Percentiles rank a stretch among this genome's conserved stretches.
phyloP scores from a whole-genome alignment of 2,329 filamentous ascomycete species.

The Magnaporthales sp. region DNA sequence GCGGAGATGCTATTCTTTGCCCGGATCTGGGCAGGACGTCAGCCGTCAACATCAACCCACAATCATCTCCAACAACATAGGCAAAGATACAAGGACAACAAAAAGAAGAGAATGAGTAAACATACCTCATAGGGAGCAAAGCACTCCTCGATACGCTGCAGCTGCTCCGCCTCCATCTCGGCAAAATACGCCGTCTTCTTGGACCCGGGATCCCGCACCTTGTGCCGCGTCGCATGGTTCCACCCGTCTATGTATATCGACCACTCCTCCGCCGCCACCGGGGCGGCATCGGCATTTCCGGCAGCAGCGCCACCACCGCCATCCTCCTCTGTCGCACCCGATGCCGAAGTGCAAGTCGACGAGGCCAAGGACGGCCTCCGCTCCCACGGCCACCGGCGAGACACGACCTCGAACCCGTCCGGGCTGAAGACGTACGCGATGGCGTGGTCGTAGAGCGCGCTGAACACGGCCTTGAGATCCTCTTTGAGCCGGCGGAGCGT shows the following conservation, averaged over 20 bases:
- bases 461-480: conserved; percentile 1
- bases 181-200: conserved; percentile 7
- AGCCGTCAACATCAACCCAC: background rate
- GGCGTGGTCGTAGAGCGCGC: conserved; percentile 5
- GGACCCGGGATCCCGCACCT: conserved; percentile 3
- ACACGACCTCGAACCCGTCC: conserved; percentile 5
- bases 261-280: background rate
- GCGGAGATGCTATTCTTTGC: conserved; percentile 4
- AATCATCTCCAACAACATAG: background rate
- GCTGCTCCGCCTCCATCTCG: conserved; percentile 6
- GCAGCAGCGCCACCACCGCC: background rate
- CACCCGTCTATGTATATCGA: conserved; percentile 4
- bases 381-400: background rate
- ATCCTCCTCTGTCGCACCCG: background rate
- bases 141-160: conserved; percentile 3
- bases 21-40: background rate
- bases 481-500: conserved; percentile 3
- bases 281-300: background rate
- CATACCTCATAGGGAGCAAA: conserved; percentile 6
- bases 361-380: background rate
- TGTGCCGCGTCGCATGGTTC: conserved; percentile 5
- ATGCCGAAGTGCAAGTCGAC: background rate
- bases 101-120: background rate
- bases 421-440: conserved; percentile 6
- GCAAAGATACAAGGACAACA: background rate